Conservation (phyloP, 352 stramenopile genomes). For the Phytophthora foliorum region DNA sequence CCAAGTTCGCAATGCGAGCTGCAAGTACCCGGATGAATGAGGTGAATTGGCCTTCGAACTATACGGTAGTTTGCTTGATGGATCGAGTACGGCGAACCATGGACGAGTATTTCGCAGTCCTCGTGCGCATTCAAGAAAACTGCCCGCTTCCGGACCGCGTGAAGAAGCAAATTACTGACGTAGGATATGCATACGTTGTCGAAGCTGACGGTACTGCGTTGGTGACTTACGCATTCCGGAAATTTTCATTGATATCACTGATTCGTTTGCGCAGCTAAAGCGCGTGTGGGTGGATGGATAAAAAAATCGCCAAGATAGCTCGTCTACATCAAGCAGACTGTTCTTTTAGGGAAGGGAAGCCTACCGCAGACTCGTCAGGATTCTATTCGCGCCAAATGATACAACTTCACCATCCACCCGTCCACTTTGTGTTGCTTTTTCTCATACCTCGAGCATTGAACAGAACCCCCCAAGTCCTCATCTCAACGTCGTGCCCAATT, state of each 20-base stretch:
- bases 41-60: too few species aligned
- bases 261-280: conserved; percentile 42
- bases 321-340: conserved; percentile 30
- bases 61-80: conserved; percentile 81
- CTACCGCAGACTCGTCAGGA: too few species aligned
- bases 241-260: conserved; percentile 1
- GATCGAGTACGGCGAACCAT: conserved; percentile 80
- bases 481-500: too few species aligned
- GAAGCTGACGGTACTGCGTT: not conserved
- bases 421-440: too few species aligned
- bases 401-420: too few species aligned
- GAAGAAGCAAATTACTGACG: conserved; percentile 63
- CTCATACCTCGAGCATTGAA: too few species aligned
- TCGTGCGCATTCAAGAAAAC: conserved; percentile 65
- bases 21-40: too few species aligned
- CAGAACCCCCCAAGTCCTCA: too few species aligned
- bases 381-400: too few species aligned
- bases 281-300: conserved; percentile 63
- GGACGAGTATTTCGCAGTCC: conserved; percentile 86
- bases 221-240: conserved; percentile 9
- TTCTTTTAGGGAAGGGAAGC: too few species aligned
- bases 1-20: too few species aligned
- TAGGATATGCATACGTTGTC: conserved; percentile 32
- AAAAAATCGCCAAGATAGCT: conserved; percentile 57
- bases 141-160: conserved; percentile 37